These are phyloP conservation scores for Hypsizygus marmoreus DNA, from an alignment of 768 basidiomycete species.

Conservation along the genomic window DNA sequence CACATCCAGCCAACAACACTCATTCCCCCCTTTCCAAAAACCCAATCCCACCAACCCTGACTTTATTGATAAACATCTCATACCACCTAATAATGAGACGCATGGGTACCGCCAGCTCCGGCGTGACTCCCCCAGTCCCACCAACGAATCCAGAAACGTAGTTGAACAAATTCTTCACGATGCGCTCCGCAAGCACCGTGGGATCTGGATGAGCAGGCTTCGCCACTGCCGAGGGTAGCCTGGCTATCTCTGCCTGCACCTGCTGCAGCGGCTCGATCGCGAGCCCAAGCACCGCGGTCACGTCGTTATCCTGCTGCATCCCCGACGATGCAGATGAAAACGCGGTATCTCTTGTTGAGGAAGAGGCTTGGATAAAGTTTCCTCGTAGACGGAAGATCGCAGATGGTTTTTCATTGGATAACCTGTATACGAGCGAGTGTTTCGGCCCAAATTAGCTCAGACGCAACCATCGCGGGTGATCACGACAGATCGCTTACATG, in stretches of 20 bases:
- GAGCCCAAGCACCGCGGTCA: constrained; percentile 77
- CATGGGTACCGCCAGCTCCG: constrained; percentile 62
- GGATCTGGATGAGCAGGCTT: constrained; percentile 42
- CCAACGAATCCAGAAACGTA: constrained; percentile 70
- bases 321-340: constrained; percentile 39
- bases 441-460: not conserved
- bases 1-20: constrained; percentile 1
- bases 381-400: constrained; percentile 84
- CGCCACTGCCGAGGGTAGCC: constrained; percentile 38
- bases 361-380: constrained; percentile 46
- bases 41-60: constrained; percentile 56
- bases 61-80: constrained; percentile 61
- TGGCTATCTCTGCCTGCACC: constrained; percentile 59
- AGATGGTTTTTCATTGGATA: constrained; percentile 88
- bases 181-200: constrained; percentile 60
- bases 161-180: constrained; percentile 76
- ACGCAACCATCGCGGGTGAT: not conserved
- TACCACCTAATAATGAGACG: constrained; percentile 69
- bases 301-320: constrained; percentile 39
- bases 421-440: constrained; percentile 45
- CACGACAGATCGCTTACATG: constrained; percentile 52
- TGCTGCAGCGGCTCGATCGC: constrained; percentile 73
- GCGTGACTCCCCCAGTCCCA: constrained; percentile 38
- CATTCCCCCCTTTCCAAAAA: constrained; percentile 60
- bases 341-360: constrained; percentile 37